Evolutionary conservation across 139 green algal species (phyloP), one percentile per base, ranked within the genome.

Genomic region (Chlorella sp.): DNA sequence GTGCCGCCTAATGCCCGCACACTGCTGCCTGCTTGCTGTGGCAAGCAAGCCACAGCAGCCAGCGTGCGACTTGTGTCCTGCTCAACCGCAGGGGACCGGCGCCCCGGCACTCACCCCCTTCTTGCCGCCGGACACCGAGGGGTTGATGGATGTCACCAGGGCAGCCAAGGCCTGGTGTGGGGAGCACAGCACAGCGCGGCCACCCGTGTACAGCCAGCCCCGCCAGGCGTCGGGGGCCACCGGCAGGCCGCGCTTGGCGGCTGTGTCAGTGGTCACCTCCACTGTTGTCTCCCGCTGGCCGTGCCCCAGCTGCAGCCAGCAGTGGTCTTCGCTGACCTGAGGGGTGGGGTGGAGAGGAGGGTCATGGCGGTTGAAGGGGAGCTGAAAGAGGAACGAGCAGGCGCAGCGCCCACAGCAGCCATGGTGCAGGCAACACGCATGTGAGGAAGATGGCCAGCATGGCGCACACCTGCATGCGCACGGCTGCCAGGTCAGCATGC

Each of bases 161-260:
- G 88, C 86, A 38, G 86, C 80, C 36, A 92, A 32, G 2, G 76
- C 80, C 78, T 87, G 87, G 62, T 76, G 68, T 5, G 81, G 85
- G 16, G 81, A 76, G 85, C 85, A 89, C 34, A 88, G 28, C 40
- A 82, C 80, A 8, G 88, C 86, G 46, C 76, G 83, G 34, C 88
- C 88, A 8, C 86, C 88, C 30, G 36, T 86, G 84, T 92, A 92
- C 41, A 92, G 84, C 88, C 88, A 92, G 11, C 86, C 86, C 3
- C 24, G 28, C 88, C 88, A 92, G 3, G 84, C 84, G 7, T 86
- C 86, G 11, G 64, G 41, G 20, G 69, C 48, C 60, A 79, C 75
- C 24, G 84, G 65, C 75, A 89, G 54, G 44, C 84, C 88, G 26
- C 88, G 76, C 76, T 87, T 86, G 75, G 86, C 83, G 3, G 80